Base-by-base conservation (phyloP, 2,329 filamentous ascomycete genomes). In the Mycosphaerella sp. region DNA sequence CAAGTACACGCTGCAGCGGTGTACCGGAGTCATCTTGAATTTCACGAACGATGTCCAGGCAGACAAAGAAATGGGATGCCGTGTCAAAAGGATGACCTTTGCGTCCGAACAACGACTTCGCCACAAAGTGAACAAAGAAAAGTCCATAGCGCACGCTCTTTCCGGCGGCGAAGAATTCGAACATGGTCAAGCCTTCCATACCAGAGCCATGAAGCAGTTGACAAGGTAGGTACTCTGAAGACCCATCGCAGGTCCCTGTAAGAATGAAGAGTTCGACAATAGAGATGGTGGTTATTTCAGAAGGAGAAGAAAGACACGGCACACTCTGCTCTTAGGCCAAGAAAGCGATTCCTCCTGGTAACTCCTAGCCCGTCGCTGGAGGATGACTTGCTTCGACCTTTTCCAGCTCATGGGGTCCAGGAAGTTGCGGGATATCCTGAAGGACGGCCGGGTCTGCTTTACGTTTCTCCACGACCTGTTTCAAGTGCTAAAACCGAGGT, bases 391-490 rank as follows among this genome's bases (percentile, higher is more conserved):
- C 56, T 10, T 47, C 59, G 17, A 57, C 47, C 67, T 56, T 68
- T 51, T 72, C 70, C 2, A 76, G 68, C 57, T 76, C 74, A 44
- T 75, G 73, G 0, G 74, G 71, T 1, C 69, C 71, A 26, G 74
- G 74, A 10, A 69, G 70, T 39, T 67, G 59, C 1, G 74, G 74
- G 10, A 76, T 63, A 61, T 77, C 72, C 4, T 75, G 73, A 42
- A 77, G 66, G 1, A 77, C 74, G 21, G 73, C 70, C 0, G 74
- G 72, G 54, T 77, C 73, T 41, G 66, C 67, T 23, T 70, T 68
- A 3, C 73, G 65, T 8, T 64, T 62, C 0, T 67, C 62, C 1
- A 74, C 66, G 11, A 74, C 66, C 4, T 67, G 64, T 2, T 67
- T 68, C 32, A 73, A 17, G 29, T 49, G 48, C 57, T 57, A 6